A percentile compares a stretch with the other conserved stretches of the same genome.
These are phyloP conservation scores for Comarum palustre DNA, from an alignment of 306 rosid genomes.

Conservation along the genomic window DNA sequence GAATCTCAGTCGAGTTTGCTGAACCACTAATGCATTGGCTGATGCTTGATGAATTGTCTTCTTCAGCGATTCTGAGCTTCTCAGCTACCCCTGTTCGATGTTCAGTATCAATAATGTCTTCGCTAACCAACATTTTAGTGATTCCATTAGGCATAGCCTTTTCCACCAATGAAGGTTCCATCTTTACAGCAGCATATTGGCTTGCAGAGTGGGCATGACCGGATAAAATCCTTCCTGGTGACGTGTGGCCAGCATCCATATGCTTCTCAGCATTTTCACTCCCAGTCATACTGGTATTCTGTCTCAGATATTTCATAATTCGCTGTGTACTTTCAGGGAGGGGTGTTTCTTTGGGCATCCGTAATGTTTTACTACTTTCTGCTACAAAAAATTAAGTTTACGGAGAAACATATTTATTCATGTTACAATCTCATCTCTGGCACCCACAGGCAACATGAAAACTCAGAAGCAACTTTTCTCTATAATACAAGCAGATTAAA, in stretches of 20 bases:
- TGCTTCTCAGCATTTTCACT: neutral
- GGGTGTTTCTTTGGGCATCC: slow-evolving; percentile 19
- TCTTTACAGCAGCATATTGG: slow-evolving; percentile 21
- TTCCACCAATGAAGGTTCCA: slow-evolving; percentile 27
- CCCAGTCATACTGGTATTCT: slow-evolving; percentile 28
- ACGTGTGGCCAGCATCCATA: slow-evolving; percentile 11
- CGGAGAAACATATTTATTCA: slow-evolving; percentile 11
- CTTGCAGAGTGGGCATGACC: slow-evolving; percentile 25
- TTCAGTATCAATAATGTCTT: slow-evolving; percentile 18
- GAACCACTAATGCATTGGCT: slow-evolving; percentile 11
- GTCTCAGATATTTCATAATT: slow-evolving; percentile 41
- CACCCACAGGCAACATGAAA: slow-evolving; percentile 4
- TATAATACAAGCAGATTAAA: slow-evolving; percentile 10
- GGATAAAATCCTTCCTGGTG: slow-evolving; percentile 20
- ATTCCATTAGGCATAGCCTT: slow-evolving; percentile 5
- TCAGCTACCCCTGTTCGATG: slow-evolving; percentile 25
- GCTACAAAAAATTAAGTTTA: slow-evolving; percentile 19
- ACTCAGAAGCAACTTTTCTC: neutral
- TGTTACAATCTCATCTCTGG: neutral
- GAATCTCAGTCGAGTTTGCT: slow-evolving; percentile 15
- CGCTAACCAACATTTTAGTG: slow-evolving; percentile 11
- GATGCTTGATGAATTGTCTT: neutral
- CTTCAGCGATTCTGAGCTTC: slow-evolving; percentile 22
- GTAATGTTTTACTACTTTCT: slow-evolving; percentile 34
- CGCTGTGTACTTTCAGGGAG: slow-evolving; percentile 41